Base-by-base conservation (phyloP, 345 rosid species). In the Syzygium aqueum region DNA sequence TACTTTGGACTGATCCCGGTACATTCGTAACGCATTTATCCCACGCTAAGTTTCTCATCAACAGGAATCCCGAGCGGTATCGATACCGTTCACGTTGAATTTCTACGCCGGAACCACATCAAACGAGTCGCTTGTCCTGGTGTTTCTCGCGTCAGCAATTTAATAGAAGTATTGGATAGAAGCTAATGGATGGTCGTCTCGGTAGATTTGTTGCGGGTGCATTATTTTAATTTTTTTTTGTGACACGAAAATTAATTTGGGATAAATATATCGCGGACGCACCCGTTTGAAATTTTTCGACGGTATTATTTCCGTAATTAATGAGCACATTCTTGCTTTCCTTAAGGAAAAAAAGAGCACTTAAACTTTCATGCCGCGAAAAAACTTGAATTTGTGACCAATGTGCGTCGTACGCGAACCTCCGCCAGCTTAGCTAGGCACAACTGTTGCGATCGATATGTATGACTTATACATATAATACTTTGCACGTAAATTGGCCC, bases 381-480 rank as follows among this genome's bases (percentile, higher is more conserved):
- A 2, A 15, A 28, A 15, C 10, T 28, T 63, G 77, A 63, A 15
- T 63, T 28, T 28, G 5, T 0, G 5, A 30, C 2, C 3, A 3
- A 3, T 30, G 40, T 30, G 43, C 30, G 30, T 30, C 16, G 21
- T 10, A 65, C 15, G 11, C 3, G 28, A 63, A 63, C 40, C 8
- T 7, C 3, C 28, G 21, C 5, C 1, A 0, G 1, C 77, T 65
- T 4, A 28, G 21, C 33, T 15, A 1, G 22, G 6, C 23, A 67
- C 78, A 30, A 15, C 1, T 15, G 1, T 30, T 65, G 6, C 1
- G 3, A 30, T 22, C 11, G 8, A 15, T 65, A 65, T 30, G 3
- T 17, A 4, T 30, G 7, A 6, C 25, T 73, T 37, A 2, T 37
- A 2, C 17, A 4, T 10, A 6, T 0, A 2, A 49, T 30, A 16